Evolutionary conservation across 805 yeast species (phyloP).

Genomic region (Wickerhamiella azyma): DNA sequence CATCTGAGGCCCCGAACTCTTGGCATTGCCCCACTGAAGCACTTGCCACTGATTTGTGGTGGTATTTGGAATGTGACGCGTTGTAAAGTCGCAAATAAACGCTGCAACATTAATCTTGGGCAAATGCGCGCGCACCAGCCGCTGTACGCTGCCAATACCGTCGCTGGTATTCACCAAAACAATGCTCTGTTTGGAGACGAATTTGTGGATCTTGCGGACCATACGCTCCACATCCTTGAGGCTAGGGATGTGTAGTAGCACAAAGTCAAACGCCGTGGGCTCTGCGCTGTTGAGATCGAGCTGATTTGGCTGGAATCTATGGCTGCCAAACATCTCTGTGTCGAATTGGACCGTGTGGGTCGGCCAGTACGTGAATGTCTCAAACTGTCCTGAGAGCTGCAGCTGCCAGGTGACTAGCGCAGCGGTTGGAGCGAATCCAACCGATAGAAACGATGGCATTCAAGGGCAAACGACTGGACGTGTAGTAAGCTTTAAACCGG

Average conservation of each 20-base stretch:
- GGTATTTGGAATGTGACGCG: slow-evolving; percentile 7
- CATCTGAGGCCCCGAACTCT: slow-evolving; percentile 6
- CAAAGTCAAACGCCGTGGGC: slow-evolving; percentile 10
- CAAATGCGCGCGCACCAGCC: slow-evolving; percentile 15
- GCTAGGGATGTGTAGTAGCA: slow-evolving; percentile 17
- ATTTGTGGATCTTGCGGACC: slow-evolving; percentile 18
- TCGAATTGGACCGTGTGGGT: slow-evolving; percentile 13
- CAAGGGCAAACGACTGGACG: neutral
- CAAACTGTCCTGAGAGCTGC: slow-evolving; percentile 12
- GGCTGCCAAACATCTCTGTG: slow-evolving; percentile 15
- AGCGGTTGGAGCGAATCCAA: slow-evolving; percentile 20
- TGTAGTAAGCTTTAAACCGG: neutral
- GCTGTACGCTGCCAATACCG: slow-evolving; percentile 19
- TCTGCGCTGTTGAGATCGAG: slow-evolving; percentile 12
- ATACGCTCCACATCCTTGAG: slow-evolving; percentile 20
- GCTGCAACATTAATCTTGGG: slow-evolving; percentile 15
- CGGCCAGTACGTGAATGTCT: slow-evolving; percentile 21
- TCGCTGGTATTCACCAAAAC: slow-evolving; percentile 19
- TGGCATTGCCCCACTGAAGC: slow-evolving; percentile 6
- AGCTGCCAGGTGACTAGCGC: slow-evolving; percentile 21
- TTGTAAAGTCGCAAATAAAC: slow-evolving; percentile 18
- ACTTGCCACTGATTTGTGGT: slow-evolving; percentile 9
- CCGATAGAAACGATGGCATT: slow-evolving; percentile 12
- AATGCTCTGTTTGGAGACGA: slow-evolving; percentile 14
- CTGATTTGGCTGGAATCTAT: slow-evolving; percentile 12